Evolutionary conservation across 2,329 filamentous ascomycete genomes (phyloP).

Genomic region (Ceratocystis smalleyi): DNA sequence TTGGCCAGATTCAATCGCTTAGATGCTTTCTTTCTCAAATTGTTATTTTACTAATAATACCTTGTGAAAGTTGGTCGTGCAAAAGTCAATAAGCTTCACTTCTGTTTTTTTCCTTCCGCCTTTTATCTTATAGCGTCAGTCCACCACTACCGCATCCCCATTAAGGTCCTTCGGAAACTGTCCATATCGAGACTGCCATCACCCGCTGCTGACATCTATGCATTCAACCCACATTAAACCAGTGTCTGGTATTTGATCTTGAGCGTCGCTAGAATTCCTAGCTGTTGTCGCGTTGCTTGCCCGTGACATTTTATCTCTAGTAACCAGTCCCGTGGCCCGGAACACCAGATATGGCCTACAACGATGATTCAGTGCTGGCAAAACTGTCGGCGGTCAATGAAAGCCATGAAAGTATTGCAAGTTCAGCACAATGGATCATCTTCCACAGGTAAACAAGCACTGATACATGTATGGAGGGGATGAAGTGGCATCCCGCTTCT

Average conservation of each 20-base stretch:
- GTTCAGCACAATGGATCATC: constrained; percentile 98
- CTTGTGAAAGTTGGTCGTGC: not conserved
- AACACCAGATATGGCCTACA: constrained; percentile 63
- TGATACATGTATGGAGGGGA: constrained; percentile 11
- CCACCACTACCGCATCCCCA: not conserved
- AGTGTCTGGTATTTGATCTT: not conserved
- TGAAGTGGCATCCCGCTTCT: not conserved
- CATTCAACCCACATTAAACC: not conserved
- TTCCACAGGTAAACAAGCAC: constrained; percentile 63
- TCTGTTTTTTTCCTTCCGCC: not conserved
- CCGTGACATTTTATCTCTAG: not conserved
- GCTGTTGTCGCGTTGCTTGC: not conserved
- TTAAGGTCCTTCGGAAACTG: not conserved
- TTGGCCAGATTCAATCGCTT: constrained; percentile 9
- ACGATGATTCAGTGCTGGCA: constrained; percentile 83
- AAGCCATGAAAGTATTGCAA: constrained; percentile 91
- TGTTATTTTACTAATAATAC: not conserved
- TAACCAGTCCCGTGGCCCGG: not conserved
- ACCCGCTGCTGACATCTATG: not conserved
- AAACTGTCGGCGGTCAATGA: constrained; percentile 94
- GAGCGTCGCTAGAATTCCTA: not conserved
- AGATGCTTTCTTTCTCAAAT: not conserved
- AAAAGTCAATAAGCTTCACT: constrained; percentile 2
- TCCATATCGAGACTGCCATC: not conserved
- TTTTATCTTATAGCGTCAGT: not conserved